Evolutionary conservation across 1,139 yeast species (phyloP).

Genomic region (Eremothecium cymbalariae): DNA sequence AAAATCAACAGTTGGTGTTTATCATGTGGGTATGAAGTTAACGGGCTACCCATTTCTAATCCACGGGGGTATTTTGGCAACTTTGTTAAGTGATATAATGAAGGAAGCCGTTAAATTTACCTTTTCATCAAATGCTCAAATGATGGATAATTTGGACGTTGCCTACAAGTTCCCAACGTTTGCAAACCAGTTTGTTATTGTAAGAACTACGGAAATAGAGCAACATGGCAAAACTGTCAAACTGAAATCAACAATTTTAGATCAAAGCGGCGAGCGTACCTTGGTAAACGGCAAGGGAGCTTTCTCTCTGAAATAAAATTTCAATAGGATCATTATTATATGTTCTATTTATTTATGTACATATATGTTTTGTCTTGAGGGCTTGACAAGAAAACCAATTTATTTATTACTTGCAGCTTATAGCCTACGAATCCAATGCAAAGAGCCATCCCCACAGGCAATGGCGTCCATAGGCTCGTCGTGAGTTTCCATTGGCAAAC

Average conservation of each 20-base stretch:
- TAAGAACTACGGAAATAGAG: slow-evolving; percentile 43
- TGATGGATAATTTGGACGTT: slow-evolving; percentile 22
- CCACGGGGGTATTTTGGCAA: slow-evolving; percentile 87
- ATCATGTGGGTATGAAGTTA: slow-evolving; percentile 70
- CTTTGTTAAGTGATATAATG: slow-evolving; percentile 69
- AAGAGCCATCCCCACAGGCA: slow-evolving; percentile 36
- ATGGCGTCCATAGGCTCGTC: slow-evolving; percentile 61
- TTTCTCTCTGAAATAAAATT: slow-evolving; percentile 20
- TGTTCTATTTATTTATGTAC: too few species aligned
- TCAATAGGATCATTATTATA: too few species aligned
- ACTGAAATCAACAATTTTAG: slow-evolving; percentile 35
- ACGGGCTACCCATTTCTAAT: slow-evolving; percentile 84
- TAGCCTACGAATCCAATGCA: slow-evolving; percentile 17
- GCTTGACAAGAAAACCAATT: neutral
- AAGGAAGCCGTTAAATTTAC: slow-evolving; percentile 31
- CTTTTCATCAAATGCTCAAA: slow-evolving; percentile 28
- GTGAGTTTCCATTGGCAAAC: slow-evolving; percentile 59
- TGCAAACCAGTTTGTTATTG: slow-evolving; percentile 69
- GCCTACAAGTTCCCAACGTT: slow-evolving; percentile 64
- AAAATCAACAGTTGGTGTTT: slow-evolving; percentile 54
- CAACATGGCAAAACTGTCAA: slow-evolving; percentile 32
- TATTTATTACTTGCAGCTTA: neutral
- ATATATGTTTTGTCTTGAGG: slow-evolving; percentile 1
- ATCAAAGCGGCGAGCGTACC: slow-evolving; percentile 38
- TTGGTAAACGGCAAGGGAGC: slow-evolving; percentile 40